Percentiles rank a stretch among this genome's conserved stretches.
phyloP scores from a whole-genome alignment of 2,329 filamentous ascomycete species.

The Trichophyton mentagrophytes region DNA sequence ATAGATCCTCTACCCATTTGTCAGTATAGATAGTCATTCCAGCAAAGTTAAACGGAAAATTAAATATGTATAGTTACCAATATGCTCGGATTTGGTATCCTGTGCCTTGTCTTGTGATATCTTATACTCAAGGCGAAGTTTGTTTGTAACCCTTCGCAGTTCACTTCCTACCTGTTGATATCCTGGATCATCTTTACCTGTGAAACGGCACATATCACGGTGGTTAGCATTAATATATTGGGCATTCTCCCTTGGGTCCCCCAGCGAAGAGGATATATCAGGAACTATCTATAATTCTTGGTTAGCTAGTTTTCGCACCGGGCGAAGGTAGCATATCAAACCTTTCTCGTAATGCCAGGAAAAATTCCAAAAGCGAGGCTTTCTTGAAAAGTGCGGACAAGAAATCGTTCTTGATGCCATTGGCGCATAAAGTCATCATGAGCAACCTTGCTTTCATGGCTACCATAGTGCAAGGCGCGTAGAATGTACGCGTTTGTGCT shows the following conservation, averaged over 20 bases:
- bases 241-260: slow-evolving; percentile 20
- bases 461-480: not conserved
- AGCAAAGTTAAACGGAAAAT: not conserved
- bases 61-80: not conserved
- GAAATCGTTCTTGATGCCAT: not conserved
- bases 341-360: not conserved
- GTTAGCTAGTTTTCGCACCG: not conserved
- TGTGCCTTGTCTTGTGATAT: not conserved
- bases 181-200: slow-evolving; percentile 19
- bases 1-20: not conserved
- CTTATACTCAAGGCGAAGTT: not conserved
- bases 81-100: not conserved
- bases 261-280: slow-evolving; percentile 27
- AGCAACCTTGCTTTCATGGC: not conserved
- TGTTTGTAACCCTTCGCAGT: not conserved
- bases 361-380: not conserved
- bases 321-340: not conserved
- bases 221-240: slow-evolving; percentile 25
- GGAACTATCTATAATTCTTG: slow-evolving; percentile 21
- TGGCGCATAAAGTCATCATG: not conserved
- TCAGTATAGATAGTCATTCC: not conserved
- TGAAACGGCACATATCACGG: slow-evolving; percentile 28
- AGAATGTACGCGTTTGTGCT: not conserved
- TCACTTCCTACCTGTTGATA: slow-evolving; percentile 22
- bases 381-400: not conserved